A percentile compares a stretch with the other conserved stretches of the same genome.
phyloP scores from a whole-genome alignment of 2,329 filamentous ascomycete genomes.

The Pseudogymnoascus sp. region DNA sequence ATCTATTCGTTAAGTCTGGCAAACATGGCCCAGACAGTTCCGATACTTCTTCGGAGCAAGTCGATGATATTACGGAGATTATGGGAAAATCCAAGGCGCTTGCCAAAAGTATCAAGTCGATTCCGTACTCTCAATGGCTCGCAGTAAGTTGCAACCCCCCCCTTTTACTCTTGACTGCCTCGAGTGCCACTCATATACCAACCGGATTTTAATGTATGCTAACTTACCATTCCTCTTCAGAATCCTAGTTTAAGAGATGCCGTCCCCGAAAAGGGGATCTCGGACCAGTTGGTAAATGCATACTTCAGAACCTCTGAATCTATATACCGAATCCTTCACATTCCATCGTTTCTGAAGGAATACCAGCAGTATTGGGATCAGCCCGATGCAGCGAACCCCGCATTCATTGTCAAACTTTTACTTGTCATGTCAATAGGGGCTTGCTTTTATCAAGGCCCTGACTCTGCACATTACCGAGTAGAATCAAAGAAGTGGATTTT shows the following conservation, averaged over 20 bases:
- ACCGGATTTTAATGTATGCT: background rate
- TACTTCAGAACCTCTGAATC: constrained; percentile 39
- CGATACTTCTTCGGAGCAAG: background rate
- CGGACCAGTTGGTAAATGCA: constrained; percentile 32
- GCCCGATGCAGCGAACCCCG: constrained; percentile 14
- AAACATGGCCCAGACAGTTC: constrained; percentile 8
- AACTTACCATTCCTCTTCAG: background rate
- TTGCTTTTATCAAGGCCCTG: constrained; percentile 17
- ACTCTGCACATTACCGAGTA: constrained; percentile 10
- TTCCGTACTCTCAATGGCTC: constrained; percentile 12
- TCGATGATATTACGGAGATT: constrained; percentile 6
- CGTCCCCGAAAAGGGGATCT: constrained; percentile 17
- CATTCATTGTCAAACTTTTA: constrained; percentile 19
- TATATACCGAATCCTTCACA: constrained; percentile 39
- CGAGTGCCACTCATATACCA: background rate
- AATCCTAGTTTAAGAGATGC: constrained; percentile 15
- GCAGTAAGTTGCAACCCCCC: background rate
- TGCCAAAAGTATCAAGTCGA: constrained; percentile 17
- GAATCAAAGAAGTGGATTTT: constrained; percentile 21
- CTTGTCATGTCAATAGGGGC: constrained; percentile 22
- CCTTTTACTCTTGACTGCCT: background rate
- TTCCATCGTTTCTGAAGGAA: constrained; percentile 39
- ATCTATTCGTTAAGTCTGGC: constrained; percentile 11
- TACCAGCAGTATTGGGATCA: constrained; percentile 36
- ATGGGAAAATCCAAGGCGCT: constrained; percentile 19